Conservation (phyloP, 2,329 filamentous ascomycete genomes). For the Cladosporium austrohemisphaericum region DNA sequence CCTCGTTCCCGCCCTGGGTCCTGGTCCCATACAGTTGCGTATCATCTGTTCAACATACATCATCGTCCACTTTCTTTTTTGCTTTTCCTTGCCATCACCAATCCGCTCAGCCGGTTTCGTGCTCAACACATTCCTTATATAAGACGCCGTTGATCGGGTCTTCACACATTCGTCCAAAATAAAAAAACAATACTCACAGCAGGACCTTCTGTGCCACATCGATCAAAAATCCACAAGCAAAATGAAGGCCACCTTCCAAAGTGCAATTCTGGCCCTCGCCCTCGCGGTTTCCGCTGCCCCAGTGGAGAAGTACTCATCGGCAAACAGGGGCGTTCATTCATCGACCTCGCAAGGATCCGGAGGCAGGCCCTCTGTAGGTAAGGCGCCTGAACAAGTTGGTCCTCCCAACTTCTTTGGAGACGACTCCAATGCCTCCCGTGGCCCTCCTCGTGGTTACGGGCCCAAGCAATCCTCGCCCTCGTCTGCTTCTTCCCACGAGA, state of each 20-base stretch:
- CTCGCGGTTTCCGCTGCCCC: slow-evolving; percentile 18
- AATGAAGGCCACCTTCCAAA: slow-evolving; percentile 16
- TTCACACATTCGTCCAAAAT: neutral
- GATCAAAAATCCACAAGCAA: neutral
- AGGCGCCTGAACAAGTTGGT: neutral
- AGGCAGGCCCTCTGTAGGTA: neutral
- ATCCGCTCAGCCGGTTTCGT: neutral
- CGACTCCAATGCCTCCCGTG: neutral
- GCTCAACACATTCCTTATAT: slow-evolving; percentile 1
- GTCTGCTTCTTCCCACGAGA: neutral
- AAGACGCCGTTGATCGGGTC: slow-evolving; percentile 14
- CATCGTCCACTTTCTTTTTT: neutral
- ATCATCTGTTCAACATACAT: neutral
- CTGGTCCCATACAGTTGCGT: neutral
- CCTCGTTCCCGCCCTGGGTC: neutral
- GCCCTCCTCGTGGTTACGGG: neutral
- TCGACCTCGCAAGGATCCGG: neutral
- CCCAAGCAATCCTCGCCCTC: neutral
- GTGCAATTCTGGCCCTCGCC: slow-evolving; percentile 13
- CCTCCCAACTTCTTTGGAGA: slow-evolving; percentile 8
- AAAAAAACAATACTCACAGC: too few species aligned
- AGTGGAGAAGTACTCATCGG: slow-evolving; percentile 13
- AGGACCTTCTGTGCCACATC: too few species aligned
- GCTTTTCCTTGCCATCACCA: neutral
- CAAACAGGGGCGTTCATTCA: neutral